Conservation (phyloP, 78 protist species). For the Dictyostelium purpureum region DNA sequence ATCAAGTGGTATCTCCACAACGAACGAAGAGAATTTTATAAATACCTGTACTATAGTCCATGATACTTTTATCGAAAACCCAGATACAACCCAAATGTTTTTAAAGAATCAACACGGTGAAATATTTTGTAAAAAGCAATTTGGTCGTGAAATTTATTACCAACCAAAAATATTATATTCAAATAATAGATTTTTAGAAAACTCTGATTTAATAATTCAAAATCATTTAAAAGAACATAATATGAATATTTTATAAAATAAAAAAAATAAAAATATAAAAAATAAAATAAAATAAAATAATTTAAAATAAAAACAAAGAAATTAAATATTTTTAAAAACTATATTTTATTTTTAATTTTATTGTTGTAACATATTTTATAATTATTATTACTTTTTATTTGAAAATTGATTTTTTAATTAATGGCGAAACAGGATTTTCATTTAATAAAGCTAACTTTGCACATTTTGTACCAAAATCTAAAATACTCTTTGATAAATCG, state of each 20-base stretch:
- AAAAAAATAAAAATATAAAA: background rate
- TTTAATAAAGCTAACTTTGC: constrained; percentile 6
- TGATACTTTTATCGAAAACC: constrained; percentile 39
- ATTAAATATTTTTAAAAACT: background rate
- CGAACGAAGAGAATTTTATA: constrained; percentile 19
- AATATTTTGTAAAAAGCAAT: constrained; percentile 68
- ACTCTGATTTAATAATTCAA: constrained; percentile 28
- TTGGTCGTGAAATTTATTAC: constrained; percentile 50
- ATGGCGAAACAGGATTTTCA: constrained; percentile 35
- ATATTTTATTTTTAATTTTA: too few relatives aligned
- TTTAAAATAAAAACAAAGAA: background rate
- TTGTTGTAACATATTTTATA: too few relatives aligned
- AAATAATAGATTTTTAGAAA: constrained; percentile 13
- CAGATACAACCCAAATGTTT: constrained; percentile 42
- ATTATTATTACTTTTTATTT: background rate
- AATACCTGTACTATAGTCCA: constrained; percentile 31
- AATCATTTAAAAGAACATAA: constrained; percentile 24
- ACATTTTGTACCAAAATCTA: constrained; percentile 17
- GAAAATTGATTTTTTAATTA: background rate
- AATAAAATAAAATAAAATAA: background rate
- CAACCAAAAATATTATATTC: constrained; percentile 29
- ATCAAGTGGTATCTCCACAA: constrained; percentile 42
- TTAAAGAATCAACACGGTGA: constrained; percentile 46
- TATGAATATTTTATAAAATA: constrained; percentile 37
- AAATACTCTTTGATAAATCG: background rate